Evolutionary conservation across 2,329 filamentous ascomycete genomes (phyloP).

Genomic region (Colletotrichum trifolii): DNA sequence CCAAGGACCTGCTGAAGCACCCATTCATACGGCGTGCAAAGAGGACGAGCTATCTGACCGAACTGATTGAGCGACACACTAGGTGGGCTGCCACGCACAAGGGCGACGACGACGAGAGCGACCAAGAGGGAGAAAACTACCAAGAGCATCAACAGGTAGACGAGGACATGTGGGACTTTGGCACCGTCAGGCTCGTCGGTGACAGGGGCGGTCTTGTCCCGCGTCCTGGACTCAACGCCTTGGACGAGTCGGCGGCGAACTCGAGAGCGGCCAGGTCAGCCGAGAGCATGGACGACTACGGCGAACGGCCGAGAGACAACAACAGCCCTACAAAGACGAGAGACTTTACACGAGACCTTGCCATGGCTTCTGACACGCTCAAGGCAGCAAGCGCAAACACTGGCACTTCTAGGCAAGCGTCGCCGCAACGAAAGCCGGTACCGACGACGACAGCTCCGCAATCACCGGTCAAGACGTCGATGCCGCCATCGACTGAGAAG

Average conservation of each 20-base stretch:
- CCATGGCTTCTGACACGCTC: conserved; percentile 61
- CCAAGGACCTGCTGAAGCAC: conserved; percentile 87
- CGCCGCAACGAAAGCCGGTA: conserved; percentile 69
- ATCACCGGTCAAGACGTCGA: conserved; percentile 70
- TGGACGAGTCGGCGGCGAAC: conserved; percentile 87
- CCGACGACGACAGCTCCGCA: conserved; percentile 46
- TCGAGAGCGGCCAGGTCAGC: conserved; percentile 69
- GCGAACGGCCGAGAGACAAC: conserved; percentile 60
- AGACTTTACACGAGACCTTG: conserved; percentile 55
- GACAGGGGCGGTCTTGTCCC: conserved; percentile 68
- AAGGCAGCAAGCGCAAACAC: conserved; percentile 60
- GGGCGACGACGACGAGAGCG: conserved; percentile 74
- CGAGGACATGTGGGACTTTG: conserved; percentile 98
- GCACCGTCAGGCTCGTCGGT: conserved; percentile 86
- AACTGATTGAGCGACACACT: conserved; percentile 90
- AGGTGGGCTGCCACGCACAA: conserved; percentile 88
- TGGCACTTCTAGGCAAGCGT: conserved; percentile 65
- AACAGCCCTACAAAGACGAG: conserved; percentile 64
- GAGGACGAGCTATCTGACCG: conserved; percentile 95
- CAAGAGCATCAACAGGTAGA: conserved; percentile 67
- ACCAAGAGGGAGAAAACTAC: conserved; percentile 66
- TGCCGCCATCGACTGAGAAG: conserved; percentile 70
- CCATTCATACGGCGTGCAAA: conserved; percentile 92
- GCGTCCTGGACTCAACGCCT: conserved; percentile 70
- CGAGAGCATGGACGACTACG: conserved; percentile 62